Base-by-base conservation (phyloP, 225 moss, liverwort and hornwort species). In the Physcomitrium patens region DNA sequence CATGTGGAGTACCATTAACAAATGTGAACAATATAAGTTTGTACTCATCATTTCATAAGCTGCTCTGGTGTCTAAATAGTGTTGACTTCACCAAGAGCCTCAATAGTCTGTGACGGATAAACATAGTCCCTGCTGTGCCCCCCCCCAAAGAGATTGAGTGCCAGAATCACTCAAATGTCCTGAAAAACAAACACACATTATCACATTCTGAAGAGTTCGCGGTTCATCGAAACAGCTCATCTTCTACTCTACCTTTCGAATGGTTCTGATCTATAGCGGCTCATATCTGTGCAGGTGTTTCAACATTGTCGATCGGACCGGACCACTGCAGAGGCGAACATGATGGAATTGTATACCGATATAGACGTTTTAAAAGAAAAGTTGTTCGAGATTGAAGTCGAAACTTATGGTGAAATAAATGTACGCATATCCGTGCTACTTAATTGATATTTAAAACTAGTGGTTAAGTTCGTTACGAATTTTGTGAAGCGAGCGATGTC, bases 371-470 rank as follows among this genome's bases (percentile, higher is more conserved):
- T 94, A 44, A 83, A 78, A 50, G 86, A 92, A 14, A 77, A 77
- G 11, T 61, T 97, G 19, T 86, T 97, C 47, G 97, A 97, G 78
- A 85, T 68, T 62, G 94, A 94, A 90, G 90, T 94, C 13, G 86
- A 92, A 69, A 93, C 92, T 12, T 93, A 89, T 51, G 94, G 92
- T 55, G 91, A 95, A 84, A 73, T 95, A 57, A 91, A 95, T 85
- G 96, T 93, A 65, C 20, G 37, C 31, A 57, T n/a, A 9, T 51
- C 9, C 47, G 23, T 48, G 23, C 28, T 73, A 16, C 16, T 37
- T 53, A 59, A 53, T 60, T 46, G 47, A 12, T 6, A 66, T 20
- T 26, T 60, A 11, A 57, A 60, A 46, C 1, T 24, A 46, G 20
- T 61, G 45, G 47, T 26, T 0, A 5, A 37, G 8, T 37, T 2